Conservation (phyloP, 108 stramenopile genomes). For the Discostella stelligeroides region DNA sequence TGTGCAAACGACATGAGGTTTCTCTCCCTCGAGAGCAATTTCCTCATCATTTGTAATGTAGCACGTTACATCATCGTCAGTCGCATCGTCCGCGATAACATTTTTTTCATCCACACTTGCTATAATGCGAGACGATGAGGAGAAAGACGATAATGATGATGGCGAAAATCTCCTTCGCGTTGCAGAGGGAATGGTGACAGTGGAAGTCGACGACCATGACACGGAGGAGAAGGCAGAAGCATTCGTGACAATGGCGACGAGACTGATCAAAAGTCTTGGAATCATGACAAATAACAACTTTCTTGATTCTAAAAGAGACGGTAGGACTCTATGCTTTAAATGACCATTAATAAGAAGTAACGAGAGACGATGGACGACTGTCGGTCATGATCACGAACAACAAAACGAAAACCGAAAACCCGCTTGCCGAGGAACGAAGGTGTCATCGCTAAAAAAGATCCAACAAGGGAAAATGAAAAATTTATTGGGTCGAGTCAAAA, state of each 20-base stretch:
- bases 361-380: too few relatives aligned
- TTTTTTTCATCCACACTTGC: too few relatives aligned
- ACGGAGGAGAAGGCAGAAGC: slow-evolving; percentile 4
- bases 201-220: neutral
- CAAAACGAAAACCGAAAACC: too few relatives aligned
- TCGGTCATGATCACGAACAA: neutral
- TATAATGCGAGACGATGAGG: neutral
- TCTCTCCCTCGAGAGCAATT: slow-evolving; percentile 49
- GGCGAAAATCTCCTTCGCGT: neutral
- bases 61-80: slow-evolving; percentile 50
- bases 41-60: slow-evolving; percentile 58
- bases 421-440: too few relatives aligned
- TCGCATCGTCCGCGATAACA: neutral
- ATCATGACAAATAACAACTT: too few relatives aligned
- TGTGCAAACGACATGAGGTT: slow-evolving; percentile 60
- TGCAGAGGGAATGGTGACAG: neutral
- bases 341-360: too few relatives aligned
- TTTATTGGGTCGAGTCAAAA: too few relatives aligned
- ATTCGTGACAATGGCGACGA: neutral
- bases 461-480: too few relatives aligned
- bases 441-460: too few relatives aligned
- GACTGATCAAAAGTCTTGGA: neutral
- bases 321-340: too few relatives aligned
- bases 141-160: too few relatives aligned
- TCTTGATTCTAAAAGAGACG: too few relatives aligned